phyloP scores from a whole-genome alignment of 164 flowering plant species.

The Magnolia sinica region DNA sequence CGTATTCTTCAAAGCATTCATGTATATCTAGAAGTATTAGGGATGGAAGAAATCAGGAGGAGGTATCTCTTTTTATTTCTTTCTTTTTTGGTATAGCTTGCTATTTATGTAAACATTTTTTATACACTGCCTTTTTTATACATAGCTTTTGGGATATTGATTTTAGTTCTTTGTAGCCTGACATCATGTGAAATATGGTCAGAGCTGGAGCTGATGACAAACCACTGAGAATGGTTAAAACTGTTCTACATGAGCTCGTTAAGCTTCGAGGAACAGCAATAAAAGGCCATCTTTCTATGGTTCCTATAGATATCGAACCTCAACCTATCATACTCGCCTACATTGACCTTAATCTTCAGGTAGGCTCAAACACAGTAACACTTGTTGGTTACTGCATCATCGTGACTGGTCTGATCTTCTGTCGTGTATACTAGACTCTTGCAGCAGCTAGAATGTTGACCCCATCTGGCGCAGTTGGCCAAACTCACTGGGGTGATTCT shows the following conservation, averaged over 20 bases:
- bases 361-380: slow-evolving; percentile 14
- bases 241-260: slow-evolving; percentile 97
- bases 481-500: slow-evolving; percentile 94
- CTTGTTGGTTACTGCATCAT: neutral
- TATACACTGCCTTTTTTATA: neutral
- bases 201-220: slow-evolving; percentile 99
- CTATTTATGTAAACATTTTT: neutral
- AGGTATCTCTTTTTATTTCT: slow-evolving; percentile 41
- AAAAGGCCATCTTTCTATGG: slow-evolving; percentile 99
- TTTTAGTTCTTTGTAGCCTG: neutral
- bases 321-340: slow-evolving; percentile 97
- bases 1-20: slow-evolving; percentile 94
- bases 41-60: slow-evolving; percentile 97
- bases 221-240: slow-evolving; percentile 97
- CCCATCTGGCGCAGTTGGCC: slow-evolving; percentile 83
- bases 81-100: neutral
- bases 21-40: slow-evolving; percentile 87
- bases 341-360: slow-evolving; percentile 99
- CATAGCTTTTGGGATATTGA: neutral
- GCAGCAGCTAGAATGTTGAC: slow-evolving; percentile 99
- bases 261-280: slow-evolving; percentile 97
- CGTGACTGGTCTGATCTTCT: neutral
- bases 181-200: slow-evolving; percentile 5
- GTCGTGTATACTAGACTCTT: slow-evolving; percentile 53
- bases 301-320: slow-evolving; percentile 97